Percentiles rank a stretch among this genome's conserved stretches.
phyloP scores from a whole-genome alignment of 805 yeast genomes.

The Metschnikowia dekortorum region DNA sequence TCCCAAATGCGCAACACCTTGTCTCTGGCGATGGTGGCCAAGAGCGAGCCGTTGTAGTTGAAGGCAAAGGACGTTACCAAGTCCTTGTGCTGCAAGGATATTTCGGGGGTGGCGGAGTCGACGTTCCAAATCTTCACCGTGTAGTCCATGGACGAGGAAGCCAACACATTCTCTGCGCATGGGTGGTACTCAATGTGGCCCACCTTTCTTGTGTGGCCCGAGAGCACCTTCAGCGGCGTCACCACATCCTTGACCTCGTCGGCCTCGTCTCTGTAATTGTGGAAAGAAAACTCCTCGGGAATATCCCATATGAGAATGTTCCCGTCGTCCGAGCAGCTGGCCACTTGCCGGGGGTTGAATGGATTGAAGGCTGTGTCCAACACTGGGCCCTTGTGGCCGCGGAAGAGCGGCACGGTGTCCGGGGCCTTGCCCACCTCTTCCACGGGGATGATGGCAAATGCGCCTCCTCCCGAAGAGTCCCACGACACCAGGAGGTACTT shows the following conservation, averaged over 20 bases:
- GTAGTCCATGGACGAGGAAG: constrained; percentile 87
- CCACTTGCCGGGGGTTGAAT: constrained; percentile 59
- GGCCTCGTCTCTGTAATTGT: constrained; percentile 47
- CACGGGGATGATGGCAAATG: constrained; percentile 90
- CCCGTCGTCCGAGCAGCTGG: constrained; percentile 27
- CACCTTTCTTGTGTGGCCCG: constrained; percentile 91
- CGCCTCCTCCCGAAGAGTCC: constrained; percentile 97
- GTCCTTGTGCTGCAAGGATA: constrained; percentile 81
- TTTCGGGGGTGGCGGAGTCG: constrained; percentile 63
- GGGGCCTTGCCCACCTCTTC: constrained; percentile 88
- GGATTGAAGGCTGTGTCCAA: constrained; percentile 96
- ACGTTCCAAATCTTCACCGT: constrained; percentile 90
- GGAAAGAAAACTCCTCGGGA: constrained; percentile 76
- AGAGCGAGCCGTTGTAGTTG: constrained; percentile 80
- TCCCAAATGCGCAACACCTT: constrained; percentile 91
- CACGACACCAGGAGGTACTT: constrained; percentile 82
- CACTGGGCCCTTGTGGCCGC: constrained; percentile 95
- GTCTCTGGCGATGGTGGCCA: constrained; percentile 90
- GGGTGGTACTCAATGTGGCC: constrained; percentile 93
- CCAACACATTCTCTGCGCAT: constrained; percentile 77
- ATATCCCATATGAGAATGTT: constrained; percentile 83
- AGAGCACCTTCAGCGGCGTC: constrained; percentile 60
- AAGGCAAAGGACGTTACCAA: constrained; percentile 90
- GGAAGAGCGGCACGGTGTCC: constrained; percentile 85
- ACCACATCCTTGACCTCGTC: constrained; percentile 61